Base-by-base conservation (phyloP, 805 yeast species). In the Sungouiozyma intestinalis region DNA sequence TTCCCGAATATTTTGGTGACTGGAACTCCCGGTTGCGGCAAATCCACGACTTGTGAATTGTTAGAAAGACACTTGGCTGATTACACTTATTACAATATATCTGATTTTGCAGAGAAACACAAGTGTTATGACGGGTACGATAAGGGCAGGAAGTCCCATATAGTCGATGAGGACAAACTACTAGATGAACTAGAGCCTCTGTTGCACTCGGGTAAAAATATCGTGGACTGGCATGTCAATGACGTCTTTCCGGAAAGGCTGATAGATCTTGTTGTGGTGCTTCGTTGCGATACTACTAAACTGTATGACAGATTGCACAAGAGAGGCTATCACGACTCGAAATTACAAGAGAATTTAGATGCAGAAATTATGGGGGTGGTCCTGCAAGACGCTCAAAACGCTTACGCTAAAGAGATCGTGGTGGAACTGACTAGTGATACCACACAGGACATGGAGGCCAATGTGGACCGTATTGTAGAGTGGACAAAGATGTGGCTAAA, bases 211-310 rank as follows among this genome's bases (percentile, higher is more conserved):
- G 99, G 99, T n/a, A 95, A 94, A 1, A 70, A 73, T n/a, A 68
- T 92, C 7, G 71, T 92, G 11, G 99, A 92, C 62, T 92, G 98
- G 98, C 99, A 92, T 60, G 92, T 90, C 36, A 86, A 95, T 64
- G 98, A 92, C 55, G 76, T 85, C 16, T 90, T 92, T 57, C 97
- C 97, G 1, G 97, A 87, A 58, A 68, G 94, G 51, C 73, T 86
- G 59, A 84, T 92, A 40, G 99, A 92, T 62, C 69, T 92, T 47
- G 97, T 92, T 4, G 82, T 87, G 33, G 98, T 92, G 1, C 69
- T 92, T 43, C 71, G 88, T 49, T 79, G 94, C 36, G 82, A 84
- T 54, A 86, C 84, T 54, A 65, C 78, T 14, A 62, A 68, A 1
- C 71, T 92, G 19, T 82, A 72, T 61, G 95, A 86, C 40, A 72